Conservation (phyloP, 257 asterid species). For the Nicotiana benthamiana region DNA sequence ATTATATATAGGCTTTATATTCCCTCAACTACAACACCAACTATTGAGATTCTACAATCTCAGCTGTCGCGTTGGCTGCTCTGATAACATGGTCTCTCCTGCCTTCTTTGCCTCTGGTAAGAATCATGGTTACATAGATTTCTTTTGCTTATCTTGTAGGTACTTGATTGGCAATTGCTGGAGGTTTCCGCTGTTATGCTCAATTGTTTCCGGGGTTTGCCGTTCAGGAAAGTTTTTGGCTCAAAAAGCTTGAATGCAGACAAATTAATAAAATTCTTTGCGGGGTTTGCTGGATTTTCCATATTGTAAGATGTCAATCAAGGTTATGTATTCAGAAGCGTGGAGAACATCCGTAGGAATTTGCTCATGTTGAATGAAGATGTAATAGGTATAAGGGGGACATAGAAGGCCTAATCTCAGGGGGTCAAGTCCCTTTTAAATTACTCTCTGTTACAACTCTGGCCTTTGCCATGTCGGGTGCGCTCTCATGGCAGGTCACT, state of each 20-base stretch:
- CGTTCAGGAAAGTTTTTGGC: neutral
- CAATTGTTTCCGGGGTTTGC: neutral
- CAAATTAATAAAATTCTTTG: neutral
- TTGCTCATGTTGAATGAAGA: neutral
- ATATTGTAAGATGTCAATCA: neutral
- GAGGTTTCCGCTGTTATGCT: no score
- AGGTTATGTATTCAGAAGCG: neutral
- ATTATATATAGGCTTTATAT: neutral
- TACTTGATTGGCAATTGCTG: no score
- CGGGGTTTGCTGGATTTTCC: neutral
- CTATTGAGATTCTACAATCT: neutral
- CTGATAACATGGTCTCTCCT: neutral
- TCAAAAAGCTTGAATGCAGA: neutral
- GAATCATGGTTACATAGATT: neutral
- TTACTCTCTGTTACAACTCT: neutral
- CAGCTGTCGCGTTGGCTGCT: neutral
- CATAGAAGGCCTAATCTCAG: neutral
- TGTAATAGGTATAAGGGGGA: neutral
- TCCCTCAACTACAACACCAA: neutral
- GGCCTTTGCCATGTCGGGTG: conserved; percentile 39
- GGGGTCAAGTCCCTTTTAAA: conserved; percentile 11
- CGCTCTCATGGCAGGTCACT: conserved; percentile 40
- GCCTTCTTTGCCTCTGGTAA: neutral
- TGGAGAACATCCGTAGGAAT: neutral
- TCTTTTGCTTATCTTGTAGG: no score